A percentile compares a stretch with the other conserved stretches of the same genome.
phyloP scores from a whole-genome alignment of 257 asterid species.

The Catharanthus roseus region DNA sequence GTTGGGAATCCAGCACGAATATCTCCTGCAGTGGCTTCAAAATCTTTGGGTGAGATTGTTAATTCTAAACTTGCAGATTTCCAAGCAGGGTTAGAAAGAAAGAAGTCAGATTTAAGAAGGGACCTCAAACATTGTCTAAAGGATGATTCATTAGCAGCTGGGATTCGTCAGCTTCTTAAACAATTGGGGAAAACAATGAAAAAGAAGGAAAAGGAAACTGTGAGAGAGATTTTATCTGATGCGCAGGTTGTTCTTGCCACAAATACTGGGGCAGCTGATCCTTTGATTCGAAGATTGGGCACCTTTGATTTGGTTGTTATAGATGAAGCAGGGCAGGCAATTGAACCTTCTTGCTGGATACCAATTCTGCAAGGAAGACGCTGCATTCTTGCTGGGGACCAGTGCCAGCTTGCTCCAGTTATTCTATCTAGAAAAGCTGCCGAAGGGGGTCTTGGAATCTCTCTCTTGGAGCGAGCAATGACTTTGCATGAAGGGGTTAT shows the following conservation, averaged over 20 bases:
- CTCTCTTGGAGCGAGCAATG: conserved; percentile 77
- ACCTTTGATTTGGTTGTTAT: conserved; percentile 82
- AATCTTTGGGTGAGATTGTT: conserved; percentile 81
- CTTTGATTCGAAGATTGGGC: conserved; percentile 65
- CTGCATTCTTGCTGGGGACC: conserved; percentile 91
- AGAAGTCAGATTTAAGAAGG: conserved; percentile 79
- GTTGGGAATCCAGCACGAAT: conserved; percentile 92
- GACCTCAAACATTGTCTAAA: conserved; percentile 78
- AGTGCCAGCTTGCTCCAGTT: conserved; percentile 93
- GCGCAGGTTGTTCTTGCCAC: conserved; percentile 95
- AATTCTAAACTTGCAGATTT: conserved; percentile 66
- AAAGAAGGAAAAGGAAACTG: conserved; percentile 91
- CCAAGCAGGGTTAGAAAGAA: conserved; percentile 70
- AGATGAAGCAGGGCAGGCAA: conserved; percentile 96
- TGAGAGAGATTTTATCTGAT: conserved; percentile 60
- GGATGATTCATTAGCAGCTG: conserved; percentile 96
- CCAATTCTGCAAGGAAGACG: conserved; percentile 94
- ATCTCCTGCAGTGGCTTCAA: conserved; percentile 76
- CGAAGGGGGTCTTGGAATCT: conserved; percentile 84
- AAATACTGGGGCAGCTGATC: conserved; percentile 94
- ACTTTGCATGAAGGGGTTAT: conserved; percentile 65
- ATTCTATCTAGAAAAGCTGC: conserved; percentile 86
- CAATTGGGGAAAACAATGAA: conserved; percentile 88
- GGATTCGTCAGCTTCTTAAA: conserved; percentile 94
- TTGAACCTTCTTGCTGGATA: conserved; percentile 96